A percentile compares a stretch with the other conserved stretches of the same genome.
Conservation (phyloP, 2,329 filamentous ascomycete genomes). For the Monilinia fructicola region DNA sequence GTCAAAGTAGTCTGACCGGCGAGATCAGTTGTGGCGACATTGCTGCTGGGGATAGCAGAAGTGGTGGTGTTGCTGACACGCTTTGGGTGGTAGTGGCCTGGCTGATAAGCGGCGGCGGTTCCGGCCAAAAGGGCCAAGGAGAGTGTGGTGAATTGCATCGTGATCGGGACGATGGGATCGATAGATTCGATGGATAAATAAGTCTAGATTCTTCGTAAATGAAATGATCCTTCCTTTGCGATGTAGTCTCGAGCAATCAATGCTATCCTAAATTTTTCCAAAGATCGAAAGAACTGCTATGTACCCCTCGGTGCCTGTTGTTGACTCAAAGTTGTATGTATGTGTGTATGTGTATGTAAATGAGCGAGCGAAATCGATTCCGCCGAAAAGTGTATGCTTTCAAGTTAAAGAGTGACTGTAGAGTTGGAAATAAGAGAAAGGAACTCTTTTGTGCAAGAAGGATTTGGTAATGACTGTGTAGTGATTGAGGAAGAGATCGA, state of each 20-base stretch:
- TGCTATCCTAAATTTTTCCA: conserved; percentile 27
- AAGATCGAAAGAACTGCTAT: conserved; percentile 15
- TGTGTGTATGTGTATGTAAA: no score
- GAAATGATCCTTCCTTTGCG: conserved; percentile 24
- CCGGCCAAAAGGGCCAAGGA: conserved; percentile 41
- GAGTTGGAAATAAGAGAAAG: conserved; percentile 36
- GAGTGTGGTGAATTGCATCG: conserved; percentile 38
- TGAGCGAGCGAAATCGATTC: conserved; percentile 41
- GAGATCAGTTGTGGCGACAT: conserved; percentile 7
- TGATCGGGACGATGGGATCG: conserved; percentile 23
- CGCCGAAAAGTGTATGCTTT: conserved; percentile 32
- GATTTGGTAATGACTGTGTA: conserved; percentile 25
- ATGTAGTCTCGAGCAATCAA: conserved; percentile 34
- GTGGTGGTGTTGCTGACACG: conserved; percentile 31
- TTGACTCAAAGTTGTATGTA: not conserved
- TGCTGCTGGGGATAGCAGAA: conserved; percentile 17
- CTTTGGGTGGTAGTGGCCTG: conserved; percentile 37
- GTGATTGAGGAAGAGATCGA: conserved; percentile 22
- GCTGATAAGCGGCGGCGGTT: conserved; percentile 33
- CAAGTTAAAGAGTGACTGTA: conserved; percentile 40
- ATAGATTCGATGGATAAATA: conserved; percentile 26
- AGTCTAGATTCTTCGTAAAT: conserved; percentile 22
- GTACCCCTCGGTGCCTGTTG: not conserved
- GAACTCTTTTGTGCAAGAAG: conserved; percentile 20
- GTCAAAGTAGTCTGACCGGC: conserved; percentile 44